Conservation (phyloP, 805 yeast species). For the Suhomyces canberraensis region DNA sequence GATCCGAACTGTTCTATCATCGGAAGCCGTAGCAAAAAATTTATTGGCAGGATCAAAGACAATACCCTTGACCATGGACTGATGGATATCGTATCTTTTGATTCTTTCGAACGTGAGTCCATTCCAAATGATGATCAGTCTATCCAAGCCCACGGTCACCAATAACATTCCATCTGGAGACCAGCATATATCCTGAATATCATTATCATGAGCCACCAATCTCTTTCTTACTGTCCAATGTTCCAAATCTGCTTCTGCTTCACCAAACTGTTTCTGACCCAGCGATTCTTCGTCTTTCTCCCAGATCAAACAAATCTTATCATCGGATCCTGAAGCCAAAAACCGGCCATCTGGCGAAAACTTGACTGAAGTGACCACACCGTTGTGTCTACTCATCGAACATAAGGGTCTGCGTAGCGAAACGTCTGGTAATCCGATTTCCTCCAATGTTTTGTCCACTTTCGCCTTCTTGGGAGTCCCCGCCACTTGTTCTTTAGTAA, state of each 20-base stretch:
- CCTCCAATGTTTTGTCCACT: slow-evolving; percentile 1
- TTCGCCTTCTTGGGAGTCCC: slow-evolving; percentile 6
- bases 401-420: slow-evolving; percentile 58
- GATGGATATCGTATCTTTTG: slow-evolving; percentile 87
- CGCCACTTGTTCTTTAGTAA: slow-evolving; percentile 1
- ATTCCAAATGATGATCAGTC: slow-evolving; percentile 91
- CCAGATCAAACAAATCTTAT: slow-evolving; percentile 87
- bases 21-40: slow-evolving; percentile 95
- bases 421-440: slow-evolving; percentile 15
- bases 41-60: slow-evolving; percentile 98
- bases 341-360: slow-evolving; percentile 92
- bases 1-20: slow-evolving; percentile 86
- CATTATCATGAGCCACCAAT: slow-evolving; percentile 95
- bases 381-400: slow-evolving; percentile 92
- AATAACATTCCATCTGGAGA: slow-evolving; percentile 89
- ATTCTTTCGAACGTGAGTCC: slow-evolving; percentile 88
- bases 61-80: slow-evolving; percentile 92
- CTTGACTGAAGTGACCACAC: slow-evolving; percentile 91
- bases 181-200: slow-evolving; percentile 97
- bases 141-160: slow-evolving; percentile 91
- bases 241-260: slow-evolving; percentile 68
- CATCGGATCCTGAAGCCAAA: slow-evolving; percentile 94
- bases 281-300: slow-evolving; percentile 72
- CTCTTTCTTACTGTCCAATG: slow-evolving; percentile 94
- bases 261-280: slow-evolving; percentile 64